phyloP scores from a whole-genome alignment of 176 grass and related monocot species.

The Aegilops tauschii region DNA sequence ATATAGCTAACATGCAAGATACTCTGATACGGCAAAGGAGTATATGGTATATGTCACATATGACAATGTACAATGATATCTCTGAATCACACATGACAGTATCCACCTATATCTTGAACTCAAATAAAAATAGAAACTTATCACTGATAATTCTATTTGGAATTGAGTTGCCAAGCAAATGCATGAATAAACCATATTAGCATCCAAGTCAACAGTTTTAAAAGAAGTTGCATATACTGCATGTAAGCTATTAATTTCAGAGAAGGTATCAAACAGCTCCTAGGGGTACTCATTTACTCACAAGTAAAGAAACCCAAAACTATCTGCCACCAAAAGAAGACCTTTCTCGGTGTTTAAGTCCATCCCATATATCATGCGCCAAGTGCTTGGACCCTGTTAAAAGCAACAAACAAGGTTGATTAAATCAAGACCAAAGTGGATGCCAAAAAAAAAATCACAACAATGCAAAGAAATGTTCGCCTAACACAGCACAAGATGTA shows the following conservation, averaged over 20 bases:
- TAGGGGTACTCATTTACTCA: constrained; percentile 47
- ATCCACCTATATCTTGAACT: not conserved
- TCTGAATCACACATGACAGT: not conserved
- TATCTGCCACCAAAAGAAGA: constrained; percentile 91
- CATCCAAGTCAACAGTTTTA: not conserved
- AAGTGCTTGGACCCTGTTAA: constrained; percentile 73
- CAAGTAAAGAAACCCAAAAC: constrained; percentile 89
- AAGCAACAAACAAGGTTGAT: constrained; percentile 4
- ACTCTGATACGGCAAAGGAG: not conserved
- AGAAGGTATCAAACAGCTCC: not conserved
- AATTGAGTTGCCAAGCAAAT: not conserved
- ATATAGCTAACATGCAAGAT: not conserved
- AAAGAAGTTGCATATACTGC: not conserved
- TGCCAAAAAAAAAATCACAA: not conserved
- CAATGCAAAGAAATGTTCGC: not conserved
- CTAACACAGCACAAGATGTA: not conserved
- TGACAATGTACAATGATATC: not conserved
- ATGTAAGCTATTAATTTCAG: not conserved
- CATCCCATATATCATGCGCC: constrained; percentile 94
- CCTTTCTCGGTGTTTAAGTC: constrained; percentile 80
- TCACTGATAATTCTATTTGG: not conserved
- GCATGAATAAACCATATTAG: not conserved
- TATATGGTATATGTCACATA: constrained; percentile 1
- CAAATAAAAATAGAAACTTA: not conserved
- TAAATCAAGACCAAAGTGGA: not conserved